Conservation (phyloP, 83 land plant genomes). For the Picea abies region DNA sequence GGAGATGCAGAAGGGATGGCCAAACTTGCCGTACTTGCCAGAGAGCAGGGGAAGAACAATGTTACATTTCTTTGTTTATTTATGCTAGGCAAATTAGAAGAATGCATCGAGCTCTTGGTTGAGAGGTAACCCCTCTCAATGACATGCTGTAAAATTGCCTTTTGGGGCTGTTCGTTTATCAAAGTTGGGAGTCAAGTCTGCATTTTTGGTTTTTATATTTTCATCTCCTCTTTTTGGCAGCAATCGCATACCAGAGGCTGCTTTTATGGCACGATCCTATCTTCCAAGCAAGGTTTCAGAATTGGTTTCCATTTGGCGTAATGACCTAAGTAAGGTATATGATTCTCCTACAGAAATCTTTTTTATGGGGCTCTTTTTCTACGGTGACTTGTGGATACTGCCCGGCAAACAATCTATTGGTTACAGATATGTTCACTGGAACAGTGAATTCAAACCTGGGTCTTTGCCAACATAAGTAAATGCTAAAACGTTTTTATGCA, state of each 20-base stretch:
- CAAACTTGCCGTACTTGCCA: constrained; percentile 33
- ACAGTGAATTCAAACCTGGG: not conserved
- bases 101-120: constrained; percentile 49
- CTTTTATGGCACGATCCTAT: constrained; percentile 52
- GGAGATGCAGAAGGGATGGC: constrained; percentile 47
- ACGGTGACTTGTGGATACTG: not conserved
- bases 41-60: constrained; percentile 46
- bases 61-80: constrained; percentile 48
- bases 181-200: not conserved
- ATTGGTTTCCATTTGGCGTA: constrained; percentile 44
- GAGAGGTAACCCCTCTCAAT: constrained; percentile 59
- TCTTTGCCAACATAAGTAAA: not conserved
- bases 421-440: too few relatives aligned
- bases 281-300: constrained; percentile 54
- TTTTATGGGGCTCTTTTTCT: not conserved
- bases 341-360: not conserved
- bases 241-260: constrained; percentile 63
- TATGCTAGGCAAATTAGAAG: constrained; percentile 55
- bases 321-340: constrained; percentile 77
- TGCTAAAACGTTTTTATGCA: not conserved
- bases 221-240: constrained; percentile 27
- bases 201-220: not conserved
- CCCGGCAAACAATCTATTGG: not conserved
- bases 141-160: not conserved
- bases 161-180: not conserved